Base-by-base conservation (phyloP, 495 filamentous ascomycete genomes). In the Lineolata rhizophorae region DNA sequence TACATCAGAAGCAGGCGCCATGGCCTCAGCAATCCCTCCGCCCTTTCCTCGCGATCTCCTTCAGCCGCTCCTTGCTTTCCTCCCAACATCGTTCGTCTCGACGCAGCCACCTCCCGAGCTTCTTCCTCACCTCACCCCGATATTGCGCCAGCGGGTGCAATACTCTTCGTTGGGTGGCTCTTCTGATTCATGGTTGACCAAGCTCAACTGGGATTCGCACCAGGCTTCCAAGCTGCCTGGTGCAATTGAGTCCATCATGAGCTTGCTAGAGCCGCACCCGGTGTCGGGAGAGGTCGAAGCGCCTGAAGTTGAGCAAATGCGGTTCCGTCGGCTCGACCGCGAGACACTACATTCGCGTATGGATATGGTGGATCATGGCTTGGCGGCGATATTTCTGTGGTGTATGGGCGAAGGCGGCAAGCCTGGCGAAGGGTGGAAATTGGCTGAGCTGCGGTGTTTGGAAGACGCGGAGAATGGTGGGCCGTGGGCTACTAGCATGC, bases 191-290 rank as follows among this genome's bases (percentile, higher is more conserved):
- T 97, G 87, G 87, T 70, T 94, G 5, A 62, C 68, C 2, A 54
- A 92, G n/a, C 64, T 97, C n/a, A 82, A 70, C 43, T 97, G 90
- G 69, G 72, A 84, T 34, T 34, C 58, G 0, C 49, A 59, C 9
- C 71, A 72, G 32, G 80, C 74, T 2, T 56, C 76, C 18, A 65
- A 58, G 35, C 62, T 97, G 11, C 64, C 64, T 8, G 54, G 59
- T 11, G 54, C 78, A 20, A 64, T 85, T 15, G 62, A 69, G 40
- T 63, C 60, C 18, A 65, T 79, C 20, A 57, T 54, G 17, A n/a
- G n/a, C n/a, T n/a, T n/a, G n/a, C 68, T 93, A 26, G 78, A 92
- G 43, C 79, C 80, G 15, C 87, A 97, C 48, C 87, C 87, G 5
- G 76, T 76, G 4, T 92, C 81, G 1, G 87, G 90, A 16, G 83